These are phyloP conservation scores for Salix suchowensis DNA, from an alignment of 345 rosid species.

Conservation along the genomic window DNA sequence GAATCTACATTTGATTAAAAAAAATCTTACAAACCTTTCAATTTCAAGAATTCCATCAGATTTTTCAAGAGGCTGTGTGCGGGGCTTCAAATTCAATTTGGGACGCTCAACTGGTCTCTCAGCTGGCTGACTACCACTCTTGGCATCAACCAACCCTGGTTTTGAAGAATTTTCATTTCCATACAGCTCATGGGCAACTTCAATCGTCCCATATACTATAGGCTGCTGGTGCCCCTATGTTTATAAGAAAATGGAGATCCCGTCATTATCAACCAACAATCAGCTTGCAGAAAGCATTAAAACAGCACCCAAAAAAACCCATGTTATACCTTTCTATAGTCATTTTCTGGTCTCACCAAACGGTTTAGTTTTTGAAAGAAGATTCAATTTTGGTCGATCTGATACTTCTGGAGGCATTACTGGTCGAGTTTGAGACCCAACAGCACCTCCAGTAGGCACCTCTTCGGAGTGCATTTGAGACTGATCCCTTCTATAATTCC, in stretches of 20 bases:
- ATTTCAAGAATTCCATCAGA: conserved; percentile 14
- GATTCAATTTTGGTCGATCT: not conserved
- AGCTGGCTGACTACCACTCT: not conserved
- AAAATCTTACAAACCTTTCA: conserved; percentile 10
- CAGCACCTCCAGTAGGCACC: not conserved
- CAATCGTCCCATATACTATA: not conserved
- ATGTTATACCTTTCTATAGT: conserved; percentile 14
- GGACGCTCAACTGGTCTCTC: conserved; percentile 20
- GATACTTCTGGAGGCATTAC: not conserved
- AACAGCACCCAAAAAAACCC: not conserved
- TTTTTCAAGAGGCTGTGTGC: conserved; percentile 20
- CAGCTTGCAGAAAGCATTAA: not conserved
- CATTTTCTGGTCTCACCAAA: conserved; percentile 5
- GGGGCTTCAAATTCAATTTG: conserved; percentile 26
- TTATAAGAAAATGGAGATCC: not conserved
- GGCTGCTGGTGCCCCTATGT: conserved; percentile 5
- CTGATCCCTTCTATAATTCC: not conserved
- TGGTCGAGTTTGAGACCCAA: not conserved
- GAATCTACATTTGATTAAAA: not conserved
- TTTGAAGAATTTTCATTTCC: conserved; percentile 8
- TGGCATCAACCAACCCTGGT: not conserved
- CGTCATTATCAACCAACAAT: not conserved
- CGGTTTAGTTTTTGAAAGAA: not conserved
- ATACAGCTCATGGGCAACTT: not conserved
- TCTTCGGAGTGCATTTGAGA: conserved; percentile 7